phyloP scores from a whole-genome alignment of 202 grass and related monocot species.

The Hordeum pubiflorum region DNA sequence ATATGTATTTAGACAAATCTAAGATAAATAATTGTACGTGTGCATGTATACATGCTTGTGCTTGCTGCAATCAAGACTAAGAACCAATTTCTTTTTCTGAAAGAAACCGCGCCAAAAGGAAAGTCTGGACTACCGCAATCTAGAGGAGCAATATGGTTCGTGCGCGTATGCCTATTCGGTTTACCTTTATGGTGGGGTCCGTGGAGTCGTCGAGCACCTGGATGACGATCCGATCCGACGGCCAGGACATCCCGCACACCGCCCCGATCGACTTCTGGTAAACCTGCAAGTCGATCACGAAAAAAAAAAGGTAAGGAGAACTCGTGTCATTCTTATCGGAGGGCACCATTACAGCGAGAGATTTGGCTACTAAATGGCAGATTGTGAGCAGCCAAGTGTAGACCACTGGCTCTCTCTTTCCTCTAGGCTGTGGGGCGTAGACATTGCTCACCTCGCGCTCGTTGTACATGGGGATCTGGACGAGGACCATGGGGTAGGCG shows the following conservation, averaged over 20 bases:
- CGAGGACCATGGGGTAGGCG: conserved; percentile 66
- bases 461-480: conserved; percentile 96
- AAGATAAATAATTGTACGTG: too few species aligned
- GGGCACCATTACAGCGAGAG: not conserved
- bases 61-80: too few species aligned
- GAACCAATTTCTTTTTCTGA: too few species aligned
- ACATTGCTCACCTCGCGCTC: conserved; percentile 48
- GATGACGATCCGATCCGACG: conserved; percentile 79
- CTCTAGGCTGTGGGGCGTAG: too few species aligned
- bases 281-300: conserved; percentile 34
- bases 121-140: too few species aligned
- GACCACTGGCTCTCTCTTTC: too few species aligned
- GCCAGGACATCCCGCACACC: conserved; percentile 71
- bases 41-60: too few species aligned
- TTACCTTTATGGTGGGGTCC: conserved; percentile 65
- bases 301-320: not conserved
- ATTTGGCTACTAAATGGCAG: not conserved
- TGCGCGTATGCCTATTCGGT: not conserved
- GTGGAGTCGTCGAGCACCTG: conserved; percentile 98
- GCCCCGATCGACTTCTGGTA: conserved; percentile 87
- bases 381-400: not conserved
- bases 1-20: too few species aligned
- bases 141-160: too few species aligned
- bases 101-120: too few species aligned
- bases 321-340: not conserved